Evolutionary conservation across 805 yeast genomes (phyloP), one percentile per base, ranked within the genome.

Genomic region (Teunomyces atbi): DNA sequence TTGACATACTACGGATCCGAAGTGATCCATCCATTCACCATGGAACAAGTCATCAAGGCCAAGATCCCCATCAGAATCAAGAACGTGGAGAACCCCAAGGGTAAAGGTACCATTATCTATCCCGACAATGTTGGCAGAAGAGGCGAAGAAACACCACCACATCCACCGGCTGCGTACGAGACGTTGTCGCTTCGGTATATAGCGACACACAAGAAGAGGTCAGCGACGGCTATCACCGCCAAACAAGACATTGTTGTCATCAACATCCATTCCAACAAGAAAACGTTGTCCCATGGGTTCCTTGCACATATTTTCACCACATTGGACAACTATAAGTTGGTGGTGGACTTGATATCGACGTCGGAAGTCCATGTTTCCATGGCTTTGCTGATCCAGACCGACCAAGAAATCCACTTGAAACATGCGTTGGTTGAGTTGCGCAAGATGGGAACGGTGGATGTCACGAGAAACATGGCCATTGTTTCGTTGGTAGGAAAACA

Each of bases 341-440:
- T 92, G 41, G 98, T 94, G 36, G 99, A 94, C 68, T 81, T 94
- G 61, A 92, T 94, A 59, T 89, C 97, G 40, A 94, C 99, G 3
- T 89, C 97, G 0, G 98, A 94, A 66, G 99, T 94, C 10, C 97
- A 94, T 62, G 96, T 94, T 21, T 92, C 98, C 13, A 92, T 94
- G 98, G 99, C 99, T 3, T 74, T 94, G 54, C 95, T 89, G 54
- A 82, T 85, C 50, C 83, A 83, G 37, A 76, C 75, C 26, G 78
- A 82, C 33, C 91, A 84, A 48, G 84, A 83, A 18, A 68, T 70
- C 43, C 74, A 79, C 12, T 73, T 91, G 55, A 79, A 83, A 47
- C 76, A 76, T 43, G 97, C 97, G 1, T 78, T 90, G 41, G 81
- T 76, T 38, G 96, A 91, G 59, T 77, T 94, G 57, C 78, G 83